Base-by-base conservation (phyloP, 768 basidiomycete species). In the Amanita phalloides region DNA sequence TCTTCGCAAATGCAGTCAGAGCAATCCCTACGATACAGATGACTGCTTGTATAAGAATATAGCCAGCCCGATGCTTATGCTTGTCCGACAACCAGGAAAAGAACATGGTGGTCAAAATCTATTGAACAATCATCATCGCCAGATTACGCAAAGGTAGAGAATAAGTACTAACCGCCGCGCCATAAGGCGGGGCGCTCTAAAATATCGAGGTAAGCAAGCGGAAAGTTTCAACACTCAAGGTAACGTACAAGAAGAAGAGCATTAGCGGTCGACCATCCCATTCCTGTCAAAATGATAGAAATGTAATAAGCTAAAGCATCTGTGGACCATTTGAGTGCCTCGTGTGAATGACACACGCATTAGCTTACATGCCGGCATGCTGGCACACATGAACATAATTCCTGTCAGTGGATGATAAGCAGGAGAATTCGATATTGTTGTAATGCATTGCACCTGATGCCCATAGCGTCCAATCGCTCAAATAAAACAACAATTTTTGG, bases 401-500 rank as follows among this genome's bases (percentile, higher is more conserved):
- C 71, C 73, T 73, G 49, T 33, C 36, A 42, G 23, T 21, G 32
- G 47, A 11, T 17, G 33, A 36, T 21, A 21, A 33, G 10, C 26
- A 52, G 26, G 48, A 13, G 26, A 35, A 9, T 11, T 30, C 30
- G 33, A 20, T 30, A 45, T 8, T 6, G n/a, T 11, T 23, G 41
- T 21, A 20, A 50, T 37, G 44, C 9, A 26, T 25, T 37, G 33
- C 11, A 71, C 74, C 73, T 57, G 71, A 73, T 3, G 67, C 62
- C 75, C 74, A 76, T 38, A 75, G 55, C 8, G 67, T 72, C 71
- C 74, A 75, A 57, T 76, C 75, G 37, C 57, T 57, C 9, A 77
- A 58, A 60, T 75, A 68, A 25, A 58, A 58, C 35, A 68, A 51
- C 33, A 74, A 61, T 55, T 71, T 74, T 36, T 56, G 49, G 6